Conservation (phyloP, 176 grass and related monocot genomes). For the Eragrostis curvula region DNA sequence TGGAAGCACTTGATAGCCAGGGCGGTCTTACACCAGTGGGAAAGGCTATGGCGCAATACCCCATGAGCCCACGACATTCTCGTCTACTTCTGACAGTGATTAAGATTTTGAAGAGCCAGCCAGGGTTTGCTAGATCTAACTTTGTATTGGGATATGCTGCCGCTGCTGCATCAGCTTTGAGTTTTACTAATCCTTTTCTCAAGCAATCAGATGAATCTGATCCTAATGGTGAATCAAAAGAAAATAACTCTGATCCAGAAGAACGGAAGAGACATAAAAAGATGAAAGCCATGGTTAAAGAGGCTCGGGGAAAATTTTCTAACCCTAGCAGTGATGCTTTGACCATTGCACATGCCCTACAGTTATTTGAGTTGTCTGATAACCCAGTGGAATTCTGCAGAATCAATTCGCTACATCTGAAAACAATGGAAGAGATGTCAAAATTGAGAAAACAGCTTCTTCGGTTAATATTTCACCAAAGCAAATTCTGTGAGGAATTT, state of each 20-base stretch:
- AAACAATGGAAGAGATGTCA: constrained; percentile 99
- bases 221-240: constrained; percentile 38
- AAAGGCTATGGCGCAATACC: constrained; percentile 87
- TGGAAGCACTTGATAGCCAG: constrained; percentile 74
- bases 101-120: constrained; percentile 67
- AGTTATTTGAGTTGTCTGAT: constrained; percentile 76
- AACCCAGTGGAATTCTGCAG: constrained; percentile 78
- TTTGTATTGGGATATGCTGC: constrained; percentile 70
- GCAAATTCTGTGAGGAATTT: constrained; percentile 74
- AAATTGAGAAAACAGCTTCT: constrained; percentile 95
- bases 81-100: constrained; percentile 86
- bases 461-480: constrained; percentile 80
- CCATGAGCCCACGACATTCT: constrained; percentile 92
- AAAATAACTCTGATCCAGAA: constrained; percentile 38
- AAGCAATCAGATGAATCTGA: constrained; percentile 53
- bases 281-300: constrained; percentile 68
- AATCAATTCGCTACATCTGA: constrained; percentile 82
- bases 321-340: constrained; percentile 93
- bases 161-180: constrained; percentile 85
- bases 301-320: constrained; percentile 62
- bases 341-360: constrained; percentile 76
- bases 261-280: constrained; percentile 69
- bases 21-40: constrained; percentile 78
- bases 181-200: constrained; percentile 87
- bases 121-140: constrained; percentile 59